Evolutionary conservation across 805 yeast genomes (phyloP).

Genomic region (Starmerella tilneyi): DNA sequence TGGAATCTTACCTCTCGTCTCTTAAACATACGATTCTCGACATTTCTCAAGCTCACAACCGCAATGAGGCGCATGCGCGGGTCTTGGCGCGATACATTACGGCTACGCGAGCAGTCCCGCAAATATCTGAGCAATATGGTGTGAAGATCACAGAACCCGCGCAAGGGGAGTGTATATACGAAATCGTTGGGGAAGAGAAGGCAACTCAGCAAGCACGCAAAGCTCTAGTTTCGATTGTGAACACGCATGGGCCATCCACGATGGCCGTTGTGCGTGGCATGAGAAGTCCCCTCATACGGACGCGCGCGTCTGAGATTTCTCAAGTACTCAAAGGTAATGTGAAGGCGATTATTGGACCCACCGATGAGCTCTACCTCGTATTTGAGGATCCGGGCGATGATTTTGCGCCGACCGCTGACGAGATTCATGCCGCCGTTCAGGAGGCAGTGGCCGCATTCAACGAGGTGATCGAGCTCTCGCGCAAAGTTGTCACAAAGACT

Average conservation of each 20-base stretch:
- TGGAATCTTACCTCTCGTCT: constrained; percentile 50
- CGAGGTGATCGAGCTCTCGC: constrained; percentile 48
- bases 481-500: constrained; percentile 41
- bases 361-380: constrained; percentile 47
- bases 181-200: constrained; percentile 47
- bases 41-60: constrained; percentile 82
- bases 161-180: constrained; percentile 43
- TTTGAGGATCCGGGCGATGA: constrained; percentile 44
- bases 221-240: constrained; percentile 64
- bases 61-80: constrained; percentile 64
- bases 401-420: constrained; percentile 59
- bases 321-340: constrained; percentile 31
- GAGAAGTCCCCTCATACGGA: constrained; percentile 19
- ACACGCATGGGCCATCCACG: constrained; percentile 57
- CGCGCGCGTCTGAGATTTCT: constrained; percentile 35
- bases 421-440: constrained; percentile 45
- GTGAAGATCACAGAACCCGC: constrained; percentile 36
- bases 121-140: constrained; percentile 35
- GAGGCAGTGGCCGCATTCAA: constrained; percentile 47
- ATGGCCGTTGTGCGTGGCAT: constrained; percentile 58
- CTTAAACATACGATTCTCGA: constrained; percentile 60
- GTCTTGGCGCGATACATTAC: constrained; percentile 57
- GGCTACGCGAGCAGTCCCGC: constrained; percentile 28
- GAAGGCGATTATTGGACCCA: constrained; percentile 46
- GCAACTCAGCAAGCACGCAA: constrained; percentile 56